These are phyloP conservation scores for Suillus ampliporus DNA, from an alignment of 768 basidiomycete genomes.

Conservation along the genomic window DNA sequence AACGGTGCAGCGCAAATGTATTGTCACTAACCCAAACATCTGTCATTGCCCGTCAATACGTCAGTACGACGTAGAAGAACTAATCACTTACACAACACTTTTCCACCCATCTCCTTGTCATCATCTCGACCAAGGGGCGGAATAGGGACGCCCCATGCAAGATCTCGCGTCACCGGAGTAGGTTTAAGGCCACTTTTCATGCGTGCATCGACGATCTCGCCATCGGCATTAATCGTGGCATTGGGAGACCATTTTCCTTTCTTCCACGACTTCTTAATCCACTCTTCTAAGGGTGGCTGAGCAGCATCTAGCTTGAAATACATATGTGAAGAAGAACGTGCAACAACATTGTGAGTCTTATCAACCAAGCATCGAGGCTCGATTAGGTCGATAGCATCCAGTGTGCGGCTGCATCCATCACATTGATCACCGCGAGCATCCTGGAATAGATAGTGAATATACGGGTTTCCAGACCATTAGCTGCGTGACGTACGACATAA, in stretches of 20 bases:
- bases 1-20: not conserved
- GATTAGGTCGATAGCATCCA: conserved; percentile 92
- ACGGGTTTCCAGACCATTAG: not conserved
- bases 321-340: conserved; percentile 86
- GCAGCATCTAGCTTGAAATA: conserved; percentile 86
- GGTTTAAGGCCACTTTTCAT: conserved; percentile 85
- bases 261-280: conserved; percentile 81
- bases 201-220: conserved; percentile 88
- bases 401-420: conserved; percentile 89
- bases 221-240: conserved; percentile 86
- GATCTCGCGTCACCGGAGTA: conserved; percentile 91
- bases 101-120: conserved; percentile 85
- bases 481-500: conserved; percentile 62
- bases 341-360: conserved; percentile 77
- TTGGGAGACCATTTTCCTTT: conserved; percentile 93
- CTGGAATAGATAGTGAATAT: conserved; percentile 39
- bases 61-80: conserved; percentile 7
- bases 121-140: conserved; percentile 75
- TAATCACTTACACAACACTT: conserved; percentile 87
- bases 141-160: conserved; percentile 96
- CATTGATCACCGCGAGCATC: conserved; percentile 99
- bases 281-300: conserved; percentile 83
- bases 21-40: conserved; percentile 86
- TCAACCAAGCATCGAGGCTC: conserved; percentile 94
- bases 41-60: conserved; percentile 34